Base-by-base conservation (phyloP, 2,329 filamentous ascomycete genomes). In the Hymenotorrendiella dingleyae region DNA sequence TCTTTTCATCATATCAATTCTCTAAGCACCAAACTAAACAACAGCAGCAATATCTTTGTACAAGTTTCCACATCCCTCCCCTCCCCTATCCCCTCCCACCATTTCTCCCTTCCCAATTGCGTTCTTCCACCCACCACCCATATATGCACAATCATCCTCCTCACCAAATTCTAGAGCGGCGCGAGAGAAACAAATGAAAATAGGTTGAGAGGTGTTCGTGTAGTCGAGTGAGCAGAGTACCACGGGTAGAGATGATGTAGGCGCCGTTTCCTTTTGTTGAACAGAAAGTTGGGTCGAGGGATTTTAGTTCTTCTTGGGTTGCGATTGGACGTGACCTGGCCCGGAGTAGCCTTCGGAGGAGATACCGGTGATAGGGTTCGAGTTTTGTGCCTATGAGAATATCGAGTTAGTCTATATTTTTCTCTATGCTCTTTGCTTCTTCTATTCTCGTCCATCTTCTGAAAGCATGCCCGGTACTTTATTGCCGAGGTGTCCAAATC, bases 351-450 rank as follows among this genome's bases (percentile, higher is more conserved):
- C 82, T 64, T 84, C 78, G 62, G 84, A 84, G 55, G 83, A 76
- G 68, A 93, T 71, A 75, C 89, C 89, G 51, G 84, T 88, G 66
- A 95, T 78, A 49, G 89, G 89, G 65, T 95, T 89, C 64, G 86
- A 74, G 62, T 83, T 85, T 80, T 94, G 86, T 64, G 73, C 73
- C 86, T 94, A 65, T 64, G 48, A 26, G 43, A 35, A 19, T 14
- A 37, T 8, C 27, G 11, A 12, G 23, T 55, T 45, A 54, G 50
- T 38, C 27, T 36, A 20, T 14, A 7, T 11, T 17, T 36, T 23
- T 4, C 9, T 43, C 4, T 19, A 12, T 24, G 5, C 7, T 17
- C 9, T 19, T 22, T 20, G 19, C 14, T 27, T 5, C 10, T 40
- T 12, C 19, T 29, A n/a, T 45, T 11, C 26, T 36, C 17, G 37